phyloP scores from a whole-genome alignment of 2,329 filamentous ascomycete species.

The Alternaria angustiovoidea region DNA sequence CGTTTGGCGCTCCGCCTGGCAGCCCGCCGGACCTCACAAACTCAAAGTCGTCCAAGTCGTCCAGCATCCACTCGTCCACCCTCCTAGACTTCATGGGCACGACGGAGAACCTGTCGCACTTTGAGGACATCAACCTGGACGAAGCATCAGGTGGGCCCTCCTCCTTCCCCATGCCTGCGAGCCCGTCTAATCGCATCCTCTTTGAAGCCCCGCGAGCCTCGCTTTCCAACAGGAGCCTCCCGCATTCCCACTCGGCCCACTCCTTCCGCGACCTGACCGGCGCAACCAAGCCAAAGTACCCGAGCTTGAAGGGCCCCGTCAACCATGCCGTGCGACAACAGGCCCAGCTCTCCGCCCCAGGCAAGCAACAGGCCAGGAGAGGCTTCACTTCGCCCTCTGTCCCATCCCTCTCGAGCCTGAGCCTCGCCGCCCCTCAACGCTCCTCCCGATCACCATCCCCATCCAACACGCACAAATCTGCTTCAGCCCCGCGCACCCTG shows the following conservation, averaged over 20 bases:
- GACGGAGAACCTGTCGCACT: constrained; percentile 76
- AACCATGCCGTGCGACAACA: constrained; percentile 45
- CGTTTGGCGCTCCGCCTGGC: constrained; percentile 61
- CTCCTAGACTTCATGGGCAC: constrained; percentile 68
- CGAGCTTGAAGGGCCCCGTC: constrained; percentile 52
- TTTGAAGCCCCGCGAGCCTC: constrained; percentile 40
- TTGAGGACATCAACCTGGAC: constrained; percentile 91
- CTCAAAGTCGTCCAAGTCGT: constrained; percentile 91
- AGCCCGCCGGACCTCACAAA: constrained; percentile 81
- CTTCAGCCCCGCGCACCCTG: constrained; percentile 41
- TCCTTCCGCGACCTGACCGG: constrained; percentile 52
- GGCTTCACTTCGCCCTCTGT: constrained; percentile 53
- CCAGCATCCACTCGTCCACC: constrained; percentile 81
- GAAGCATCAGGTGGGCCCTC: constrained; percentile 57
- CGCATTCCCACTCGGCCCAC: constrained; percentile 30
- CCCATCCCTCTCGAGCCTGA: constrained; percentile 43
- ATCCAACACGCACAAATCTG: constrained; percentile 35
- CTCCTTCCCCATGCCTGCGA: constrained; percentile 56
- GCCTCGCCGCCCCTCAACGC: constrained; percentile 43
- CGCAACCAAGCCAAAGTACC: constrained; percentile 48
- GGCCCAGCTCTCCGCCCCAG: constrained; percentile 49
- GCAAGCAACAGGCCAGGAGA: constrained; percentile 48
- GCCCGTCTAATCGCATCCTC: constrained; percentile 41
- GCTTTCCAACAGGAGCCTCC: constrained; percentile 26
- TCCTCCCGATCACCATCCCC: constrained; percentile 50